phyloP scores from a whole-genome alignment of 2,329 filamentous ascomycete species.

The Claviceps humidiphila region DNA sequence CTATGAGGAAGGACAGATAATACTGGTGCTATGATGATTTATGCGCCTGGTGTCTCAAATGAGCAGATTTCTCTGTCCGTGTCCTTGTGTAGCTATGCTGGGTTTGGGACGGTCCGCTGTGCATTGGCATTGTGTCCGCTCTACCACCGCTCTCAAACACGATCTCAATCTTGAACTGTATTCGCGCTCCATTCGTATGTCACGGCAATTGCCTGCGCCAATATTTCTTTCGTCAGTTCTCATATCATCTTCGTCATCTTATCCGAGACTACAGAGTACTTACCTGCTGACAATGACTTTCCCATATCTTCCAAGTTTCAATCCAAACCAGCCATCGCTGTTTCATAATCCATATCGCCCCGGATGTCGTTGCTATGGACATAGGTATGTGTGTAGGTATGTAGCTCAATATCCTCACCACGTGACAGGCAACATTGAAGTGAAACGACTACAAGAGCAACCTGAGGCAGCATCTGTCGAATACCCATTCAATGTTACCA shows the following conservation, averaged over 20 bases:
- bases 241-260: background rate
- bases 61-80: background rate
- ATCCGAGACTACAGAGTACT: background rate
- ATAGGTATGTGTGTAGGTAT: no score
- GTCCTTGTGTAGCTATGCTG: background rate
- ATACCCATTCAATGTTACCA: background rate
- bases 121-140: background rate
- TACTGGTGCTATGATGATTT: background rate
- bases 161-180: conserved; percentile 1
- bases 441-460: background rate
- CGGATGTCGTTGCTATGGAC: no score
- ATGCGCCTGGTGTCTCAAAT: background rate
- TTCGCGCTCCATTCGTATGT: conserved; percentile 5
- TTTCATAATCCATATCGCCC: no score
- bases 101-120: background rate
- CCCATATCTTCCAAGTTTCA: no score
- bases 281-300: no score
- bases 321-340: no score
- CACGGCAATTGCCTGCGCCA: conserved; percentile 2
- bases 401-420: no score
- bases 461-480: background rate
- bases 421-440: background rate
- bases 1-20: background rate
- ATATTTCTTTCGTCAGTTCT: background rate
- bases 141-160: background rate